phyloP scores from a whole-genome alignment of 1,284 basidiomycete genomes.

The Pyrrhoderma lamaoense region DNA sequence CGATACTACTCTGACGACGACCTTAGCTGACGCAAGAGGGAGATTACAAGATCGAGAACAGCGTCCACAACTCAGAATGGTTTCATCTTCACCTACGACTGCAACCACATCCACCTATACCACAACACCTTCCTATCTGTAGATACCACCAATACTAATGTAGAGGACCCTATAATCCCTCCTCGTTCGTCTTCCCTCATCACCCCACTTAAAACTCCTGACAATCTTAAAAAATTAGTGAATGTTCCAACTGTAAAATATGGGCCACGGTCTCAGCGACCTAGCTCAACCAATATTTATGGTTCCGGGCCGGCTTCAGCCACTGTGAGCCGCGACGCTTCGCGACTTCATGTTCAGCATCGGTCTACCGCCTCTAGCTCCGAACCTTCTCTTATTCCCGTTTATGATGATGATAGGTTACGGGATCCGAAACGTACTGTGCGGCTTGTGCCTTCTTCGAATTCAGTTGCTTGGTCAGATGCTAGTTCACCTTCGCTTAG shows the following conservation, averaged over 20 bases:
- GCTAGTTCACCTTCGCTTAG: constrained; percentile 23
- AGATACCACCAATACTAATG: constrained; percentile 19
- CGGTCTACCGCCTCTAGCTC: constrained; percentile 67
- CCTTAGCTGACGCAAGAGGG: constrained; percentile 13
- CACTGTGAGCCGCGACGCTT: constrained; percentile 34
- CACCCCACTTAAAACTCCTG: constrained; percentile 9
- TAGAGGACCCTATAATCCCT: constrained; percentile 39
- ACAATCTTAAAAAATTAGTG: constrained; percentile 5
- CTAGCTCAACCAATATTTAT: constrained; percentile 26
- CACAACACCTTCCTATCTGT: constrained; percentile 29
- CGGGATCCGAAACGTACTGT: constrained; percentile 33
- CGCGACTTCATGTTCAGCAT: constrained; percentile 52
- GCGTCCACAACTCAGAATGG: constrained; percentile 16
- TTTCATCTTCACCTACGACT: constrained; percentile 26
- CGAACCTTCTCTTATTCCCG: constrained; percentile 64
- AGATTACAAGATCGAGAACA: constrained; percentile 10
- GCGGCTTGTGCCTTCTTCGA: constrained; percentile 19
- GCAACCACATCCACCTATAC: constrained; percentile 13
- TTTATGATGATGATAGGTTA: constrained; percentile 35
- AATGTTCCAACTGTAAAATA: constrained; percentile 12
- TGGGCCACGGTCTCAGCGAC: constrained; percentile 12
- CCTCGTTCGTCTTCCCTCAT: constrained; percentile 50
- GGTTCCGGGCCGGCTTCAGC: constrained; percentile 30
- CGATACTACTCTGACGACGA: constrained; percentile 16
- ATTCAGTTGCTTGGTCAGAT: constrained; percentile 20